phyloP scores from a whole-genome alignment of 1,284 basidiomycete genomes.

The Calocybe gambosa region DNA sequence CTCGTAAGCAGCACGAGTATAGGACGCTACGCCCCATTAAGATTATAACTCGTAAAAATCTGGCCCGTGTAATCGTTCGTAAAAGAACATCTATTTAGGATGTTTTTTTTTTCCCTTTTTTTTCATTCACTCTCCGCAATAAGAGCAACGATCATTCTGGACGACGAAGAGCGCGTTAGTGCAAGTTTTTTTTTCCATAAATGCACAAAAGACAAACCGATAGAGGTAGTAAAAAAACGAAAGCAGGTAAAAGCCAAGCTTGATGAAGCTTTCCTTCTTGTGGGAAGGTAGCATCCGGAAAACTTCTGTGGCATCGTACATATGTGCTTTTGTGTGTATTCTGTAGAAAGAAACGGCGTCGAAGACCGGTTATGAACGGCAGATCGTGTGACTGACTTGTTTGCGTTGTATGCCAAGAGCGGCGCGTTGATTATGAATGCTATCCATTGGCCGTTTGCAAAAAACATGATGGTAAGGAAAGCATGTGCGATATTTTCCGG shows the following conservation, averaged over 20 bases:
- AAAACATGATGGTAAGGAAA: slow-evolving; percentile 81
- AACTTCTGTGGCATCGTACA: slow-evolving; percentile 99
- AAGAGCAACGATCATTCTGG: slow-evolving; percentile 82
- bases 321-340: slow-evolving; percentile 91
- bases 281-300: slow-evolving; percentile 92
- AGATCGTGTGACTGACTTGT: slow-evolving; percentile 65
- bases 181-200: slow-evolving; percentile 2
- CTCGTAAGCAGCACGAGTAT: neutral
- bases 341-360: slow-evolving; percentile 34
- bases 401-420: slow-evolving; percentile 86
- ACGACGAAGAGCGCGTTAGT: slow-evolving; percentile 1
- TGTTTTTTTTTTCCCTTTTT: slow-evolving; percentile 5
- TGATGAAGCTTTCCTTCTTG: slow-evolving; percentile 97
- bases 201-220: slow-evolving; percentile 41
- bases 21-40: slow-evolving; percentile 2
- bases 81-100: neutral
- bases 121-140: slow-evolving; percentile 71
- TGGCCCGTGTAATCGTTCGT: slow-evolving; percentile 7
- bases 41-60: slow-evolving; percentile 8
- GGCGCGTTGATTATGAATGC: slow-evolving; percentile 92
- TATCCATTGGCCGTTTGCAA: slow-evolving; percentile 94
- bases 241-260: slow-evolving; percentile 91
- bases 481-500: slow-evolving; percentile 96
- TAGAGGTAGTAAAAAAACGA: slow-evolving; percentile 98
- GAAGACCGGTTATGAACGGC: neutral